These are phyloP conservation scores for Populus davidiana DNA, from an alignment of 345 rosid species.

Conservation along the genomic window DNA sequence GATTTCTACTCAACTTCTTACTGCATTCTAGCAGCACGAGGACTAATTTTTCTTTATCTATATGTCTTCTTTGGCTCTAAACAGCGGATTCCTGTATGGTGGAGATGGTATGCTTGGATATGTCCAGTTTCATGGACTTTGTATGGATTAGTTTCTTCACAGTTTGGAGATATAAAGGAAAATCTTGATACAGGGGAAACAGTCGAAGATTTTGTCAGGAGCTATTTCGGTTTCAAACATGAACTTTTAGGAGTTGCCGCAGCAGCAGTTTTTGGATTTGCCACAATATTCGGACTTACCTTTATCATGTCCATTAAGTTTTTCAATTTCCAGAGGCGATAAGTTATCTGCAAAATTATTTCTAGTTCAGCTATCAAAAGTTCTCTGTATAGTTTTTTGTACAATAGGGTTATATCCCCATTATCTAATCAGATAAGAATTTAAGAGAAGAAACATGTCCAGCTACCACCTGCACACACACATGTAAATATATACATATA, in stretches of 20 bases:
- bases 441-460: too few species aligned
- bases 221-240: conserved; percentile 44
- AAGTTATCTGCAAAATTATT: too few species aligned
- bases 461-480: too few species aligned
- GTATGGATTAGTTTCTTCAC: conserved; percentile 41
- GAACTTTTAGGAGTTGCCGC: conserved; percentile 34
- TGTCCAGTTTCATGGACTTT: conserved; percentile 48
- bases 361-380: too few species aligned
- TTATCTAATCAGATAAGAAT: too few species aligned
- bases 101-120: conserved; percentile 41
- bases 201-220: conserved; percentile 35
- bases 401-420: too few species aligned
- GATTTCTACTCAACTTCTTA: neutral
- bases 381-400: too few species aligned
- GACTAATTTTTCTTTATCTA: neutral
- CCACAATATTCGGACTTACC: neutral
- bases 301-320: neutral
- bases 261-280: neutral
- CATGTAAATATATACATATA: too few species aligned
- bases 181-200: conserved; percentile 41
- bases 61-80: neutral
- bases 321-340: neutral
- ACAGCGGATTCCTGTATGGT: conserved; percentile 47
- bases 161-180: conserved; percentile 39
- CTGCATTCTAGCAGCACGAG: neutral